Evolutionary conservation across 345 rosid genomes (phyloP), one percentile per base, ranked within the genome.

Genomic region (Nephelium lappaceum): DNA sequence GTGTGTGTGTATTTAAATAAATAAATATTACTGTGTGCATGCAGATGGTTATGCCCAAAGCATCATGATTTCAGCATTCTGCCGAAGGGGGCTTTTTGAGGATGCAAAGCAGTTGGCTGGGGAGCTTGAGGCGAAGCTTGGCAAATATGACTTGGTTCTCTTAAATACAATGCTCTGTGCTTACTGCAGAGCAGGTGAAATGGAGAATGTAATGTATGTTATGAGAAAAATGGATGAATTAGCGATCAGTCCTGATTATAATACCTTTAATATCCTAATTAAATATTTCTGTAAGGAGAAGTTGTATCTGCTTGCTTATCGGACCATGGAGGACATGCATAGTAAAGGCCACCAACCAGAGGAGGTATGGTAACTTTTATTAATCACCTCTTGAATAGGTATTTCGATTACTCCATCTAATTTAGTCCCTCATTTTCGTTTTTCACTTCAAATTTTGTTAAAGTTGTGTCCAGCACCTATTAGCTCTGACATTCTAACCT

Each of bases 1-100:
- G n/a, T n/a, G n/a, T n/a, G n/a, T n/a, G n/a, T n/a, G n/a, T n/a
- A n/a, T n/a, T n/a, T n/a, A n/a, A n/a, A n/a, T n/a, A n/a, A n/a
- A n/a, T n/a, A n/a, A n/a, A n/a, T 31, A 31, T 42, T 78, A 4
- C 78, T 79, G 74, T 43, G 71, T 27, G 57, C 76, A 47, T 76
- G 79, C 92, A 93, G 99, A 91, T 90, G 98, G 99, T 75, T 93
- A 90, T 85, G 86, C 98, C 21, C 90, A 92, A 85, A 92, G 99
- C 76, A 93, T 93, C 81, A 93, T 95, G 98, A 92, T 95, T 76
- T 84, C 97, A 67, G 93, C 98, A 78, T 83, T 91, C 81, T 95
- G 96, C 79, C 91, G 93, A 78, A 81, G 78, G 79, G 89, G 89
- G 70, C 93, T 80, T 82, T 84, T 95, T 51, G 91, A 89, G 88